These are phyloP conservation scores for Lagerstroemia fauriei DNA, from an alignment of 441 rosid genomes.

Conservation along the genomic window DNA sequence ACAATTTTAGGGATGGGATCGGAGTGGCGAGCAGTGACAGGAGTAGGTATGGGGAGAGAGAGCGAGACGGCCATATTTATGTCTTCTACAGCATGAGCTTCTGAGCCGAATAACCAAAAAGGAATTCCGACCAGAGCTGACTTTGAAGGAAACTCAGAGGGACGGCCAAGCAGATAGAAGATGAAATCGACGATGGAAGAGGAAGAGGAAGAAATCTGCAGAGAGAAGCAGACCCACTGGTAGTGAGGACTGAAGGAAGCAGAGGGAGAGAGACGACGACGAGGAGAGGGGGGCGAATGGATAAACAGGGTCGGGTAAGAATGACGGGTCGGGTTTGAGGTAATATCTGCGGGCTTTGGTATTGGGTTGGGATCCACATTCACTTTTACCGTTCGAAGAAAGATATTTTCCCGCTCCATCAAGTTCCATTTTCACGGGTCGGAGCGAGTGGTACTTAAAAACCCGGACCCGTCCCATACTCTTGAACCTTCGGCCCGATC, in stretches of 20 bases:
- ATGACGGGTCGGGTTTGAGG: background rate
- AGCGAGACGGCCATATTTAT: conserved; percentile 51
- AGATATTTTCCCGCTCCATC: background rate
- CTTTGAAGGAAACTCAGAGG: background rate
- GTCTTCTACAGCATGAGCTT: conserved; percentile 32
- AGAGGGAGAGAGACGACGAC: background rate
- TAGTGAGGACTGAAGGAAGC: background rate
- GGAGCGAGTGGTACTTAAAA: no score
- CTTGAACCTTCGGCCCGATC: no score
- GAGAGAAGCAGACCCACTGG: background rate
- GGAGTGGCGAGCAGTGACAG: conserved; percentile 23
- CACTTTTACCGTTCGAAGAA: background rate
- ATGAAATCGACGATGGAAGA: background rate
- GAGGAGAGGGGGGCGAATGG: background rate
- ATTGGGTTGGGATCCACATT: background rate
- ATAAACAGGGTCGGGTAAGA: background rate
- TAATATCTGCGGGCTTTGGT: background rate
- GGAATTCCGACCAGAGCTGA: background rate
- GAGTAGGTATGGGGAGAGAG: conserved; percentile 46
- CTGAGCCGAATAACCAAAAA: background rate
- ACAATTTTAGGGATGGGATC: conserved; percentile 34
- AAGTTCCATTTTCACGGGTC: no score
- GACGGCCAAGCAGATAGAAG: background rate
- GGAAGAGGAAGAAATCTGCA: background rate
- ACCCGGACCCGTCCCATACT: no score